Base-by-base conservation (phyloP, 495 filamentous ascomycete species). In the Acidomyces sp. region DNA sequence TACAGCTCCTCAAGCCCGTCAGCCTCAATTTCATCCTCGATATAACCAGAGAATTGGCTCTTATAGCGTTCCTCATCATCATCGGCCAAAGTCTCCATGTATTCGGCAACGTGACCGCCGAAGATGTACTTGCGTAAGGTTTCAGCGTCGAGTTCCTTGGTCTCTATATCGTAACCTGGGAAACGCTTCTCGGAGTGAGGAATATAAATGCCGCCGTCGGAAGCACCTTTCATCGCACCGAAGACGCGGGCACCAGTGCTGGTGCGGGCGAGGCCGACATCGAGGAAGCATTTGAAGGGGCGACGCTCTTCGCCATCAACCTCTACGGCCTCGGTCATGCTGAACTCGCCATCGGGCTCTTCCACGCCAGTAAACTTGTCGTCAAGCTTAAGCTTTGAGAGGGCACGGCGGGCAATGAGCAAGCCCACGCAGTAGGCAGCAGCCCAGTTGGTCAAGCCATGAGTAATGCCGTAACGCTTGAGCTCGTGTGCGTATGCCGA, bases 1-100 rank as follows among this genome's bases (percentile, higher is more conserved):
- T 96, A 99, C 59, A 96, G 64, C 53, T 99, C 92, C 83, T 99
- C 90, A 34, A 99, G 72, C 50, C 85, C 85, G 61, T 94, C 92
- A 41, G 90, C 88, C 69, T 96, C 90, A 47, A 96, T 65, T 51
- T 88, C 92, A 57, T 93, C 81, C 60, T 96, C 90, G 51, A 93
- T 79, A 74, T 99, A 99, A 66, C 86, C 77, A 63, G 76, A 66
- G 80, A 99, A 97, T 73, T 96, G 90, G 55, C 75, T 77, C 75
- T 86, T 88, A 80, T 84, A 99, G 63, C 90, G 86, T 75, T 99
- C 90, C 80, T 99, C 90, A 63, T 99, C 90, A 63, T 99, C 90
- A 62, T 99, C 90, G 62, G 92, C 92, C 52, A 99, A 82, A 30
- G 78, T 88, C 80, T 99, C 90, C 90, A 99, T 99, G 75, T 96